A percentile compares a stretch with the other conserved stretches of the same genome.
phyloP scores from a whole-genome alignment of 108 stramenopile genomes.

The Chaetoceros muelleri region DNA sequence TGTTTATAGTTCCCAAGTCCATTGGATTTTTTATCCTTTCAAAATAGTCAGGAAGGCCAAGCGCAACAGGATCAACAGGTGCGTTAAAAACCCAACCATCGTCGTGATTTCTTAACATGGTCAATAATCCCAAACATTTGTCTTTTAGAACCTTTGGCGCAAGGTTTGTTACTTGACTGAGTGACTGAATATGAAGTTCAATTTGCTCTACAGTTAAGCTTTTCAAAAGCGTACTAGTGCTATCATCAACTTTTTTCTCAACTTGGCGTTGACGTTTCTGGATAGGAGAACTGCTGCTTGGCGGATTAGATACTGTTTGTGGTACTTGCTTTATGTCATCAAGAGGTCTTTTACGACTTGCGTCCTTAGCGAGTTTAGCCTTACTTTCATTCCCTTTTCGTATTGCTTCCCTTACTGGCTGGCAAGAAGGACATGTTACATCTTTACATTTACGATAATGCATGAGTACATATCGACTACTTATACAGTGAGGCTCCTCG shows the following conservation, averaged over 20 bases:
- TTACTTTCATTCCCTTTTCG: conserved; percentile 35
- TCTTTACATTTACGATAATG: conserved; percentile 97
- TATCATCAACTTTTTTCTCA: conserved; percentile 50
- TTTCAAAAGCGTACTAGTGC: conserved; percentile 62
- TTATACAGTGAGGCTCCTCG: conserved; percentile 91
- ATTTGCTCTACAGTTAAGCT: conserved; percentile 86
- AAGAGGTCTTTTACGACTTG: neutral
- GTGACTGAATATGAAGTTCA: conserved; percentile 79
- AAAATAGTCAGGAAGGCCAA: conserved; percentile 88
- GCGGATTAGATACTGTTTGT: neutral
- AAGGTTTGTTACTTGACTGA: conserved; percentile 59
- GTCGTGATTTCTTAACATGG: conserved; percentile 73
- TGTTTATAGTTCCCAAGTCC: conserved; percentile 92
- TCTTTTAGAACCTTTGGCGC: conserved; percentile 58
- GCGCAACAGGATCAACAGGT: conserved; percentile 90
- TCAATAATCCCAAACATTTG: conserved; percentile 75
- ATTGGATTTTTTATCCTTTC: conserved; percentile 91
- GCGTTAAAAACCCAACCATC: conserved; percentile 88
- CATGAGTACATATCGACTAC: conserved; percentile 94
- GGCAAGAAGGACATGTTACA: conserved; percentile 86
- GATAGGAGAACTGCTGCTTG: neutral
- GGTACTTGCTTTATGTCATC: neutral
- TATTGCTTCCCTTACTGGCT: conserved; percentile 92
- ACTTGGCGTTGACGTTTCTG: conserved; percentile 13
- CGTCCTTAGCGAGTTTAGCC: no score